Evolutionary conservation across 192 early-diverging fungal species (phyloP).

Genomic region (Entomortierella parvispora): DNA sequence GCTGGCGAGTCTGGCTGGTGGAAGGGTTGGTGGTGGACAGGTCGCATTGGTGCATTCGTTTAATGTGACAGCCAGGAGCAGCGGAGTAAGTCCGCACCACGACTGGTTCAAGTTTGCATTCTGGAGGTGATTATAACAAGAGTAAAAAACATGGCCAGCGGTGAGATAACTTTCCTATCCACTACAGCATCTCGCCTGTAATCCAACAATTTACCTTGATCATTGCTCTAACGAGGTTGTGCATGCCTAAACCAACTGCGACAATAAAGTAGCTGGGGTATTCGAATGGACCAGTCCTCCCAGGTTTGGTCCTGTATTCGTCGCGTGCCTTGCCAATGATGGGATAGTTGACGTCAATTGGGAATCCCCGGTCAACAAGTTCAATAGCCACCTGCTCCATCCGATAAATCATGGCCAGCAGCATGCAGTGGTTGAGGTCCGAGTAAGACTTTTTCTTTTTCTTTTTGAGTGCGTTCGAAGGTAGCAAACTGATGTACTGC

Average conservation of each 20-base stretch:
- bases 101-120: constrained; percentile 55
- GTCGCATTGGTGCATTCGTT: constrained; percentile 51
- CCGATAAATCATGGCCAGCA: constrained; percentile 55
- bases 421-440: constrained; percentile 51
- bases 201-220: constrained; percentile 37
- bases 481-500: constrained; percentile 44
- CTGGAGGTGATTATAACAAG: too few relatives aligned
- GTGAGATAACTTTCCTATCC: too few relatives aligned
- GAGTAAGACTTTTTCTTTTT: constrained; percentile 55
- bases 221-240: constrained; percentile 50
- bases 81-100: constrained; percentile 54
- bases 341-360: constrained; percentile 53
- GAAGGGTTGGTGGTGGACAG: constrained; percentile 46
- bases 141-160: too few relatives aligned
- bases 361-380: constrained; percentile 53
- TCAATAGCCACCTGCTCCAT: constrained; percentile 55
- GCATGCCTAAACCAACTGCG: constrained; percentile 51
- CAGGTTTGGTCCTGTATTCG: constrained; percentile 42
- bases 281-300: constrained; percentile 51
- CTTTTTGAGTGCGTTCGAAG: constrained; percentile 51
- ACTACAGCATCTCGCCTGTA: too few relatives aligned
- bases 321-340: constrained; percentile 49
- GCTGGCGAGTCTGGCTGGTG: constrained; percentile 42
- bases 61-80: constrained; percentile 40
- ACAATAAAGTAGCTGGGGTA: constrained; percentile 57